A percentile compares a stretch with the other conserved stretches of the same genome.
Evolutionary conservation across 495 filamentous ascomycete genomes (phyloP).

Genomic region (Daldinia grandis): DNA sequence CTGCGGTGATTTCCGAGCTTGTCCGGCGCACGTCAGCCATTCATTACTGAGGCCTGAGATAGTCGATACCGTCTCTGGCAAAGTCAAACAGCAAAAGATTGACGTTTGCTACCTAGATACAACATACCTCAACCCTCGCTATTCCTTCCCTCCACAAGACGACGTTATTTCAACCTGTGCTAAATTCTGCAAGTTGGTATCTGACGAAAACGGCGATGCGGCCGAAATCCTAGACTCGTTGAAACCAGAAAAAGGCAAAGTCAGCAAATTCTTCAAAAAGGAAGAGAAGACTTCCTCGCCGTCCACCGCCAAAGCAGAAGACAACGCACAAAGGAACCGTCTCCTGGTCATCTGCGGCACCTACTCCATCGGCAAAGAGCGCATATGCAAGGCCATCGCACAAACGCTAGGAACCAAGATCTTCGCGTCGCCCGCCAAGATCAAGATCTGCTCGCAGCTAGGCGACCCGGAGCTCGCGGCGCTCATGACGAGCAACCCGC

Average conservation of each 20-base stretch:
- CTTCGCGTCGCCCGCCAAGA: conserved; percentile 83
- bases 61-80: conserved; percentile 71
- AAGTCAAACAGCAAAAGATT: conserved; percentile 80
- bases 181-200: conserved; percentile 78
- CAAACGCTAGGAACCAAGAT: conserved; percentile 88
- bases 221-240: conserved; percentile 43
- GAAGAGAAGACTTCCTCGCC: conserved; percentile 14
- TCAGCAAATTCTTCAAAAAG: conserved; percentile 57
- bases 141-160: conserved; percentile 89
- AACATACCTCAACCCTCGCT: conserved; percentile 94
- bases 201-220: conserved; percentile 43
- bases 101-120: conserved; percentile 97
- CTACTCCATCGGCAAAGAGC: conserved; percentile 97
- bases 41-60: conserved; percentile 79
- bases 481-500: conserved; percentile 79
- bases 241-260: conserved; percentile 40
- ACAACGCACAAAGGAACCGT: conserved; percentile 50
- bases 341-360: conserved; percentile 94
- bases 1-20: conserved; percentile 95
- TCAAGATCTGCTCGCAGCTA: conserved; percentile 81
- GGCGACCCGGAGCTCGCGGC: conserved; percentile 83
- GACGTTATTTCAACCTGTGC: conserved; percentile 88
- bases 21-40: conserved; percentile 84
- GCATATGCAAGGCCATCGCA: conserved; percentile 92
- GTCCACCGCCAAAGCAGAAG: conserved; percentile 18